Conservation (phyloP, 352 stramenopile species). For the Thraustotheca clavata region DNA sequence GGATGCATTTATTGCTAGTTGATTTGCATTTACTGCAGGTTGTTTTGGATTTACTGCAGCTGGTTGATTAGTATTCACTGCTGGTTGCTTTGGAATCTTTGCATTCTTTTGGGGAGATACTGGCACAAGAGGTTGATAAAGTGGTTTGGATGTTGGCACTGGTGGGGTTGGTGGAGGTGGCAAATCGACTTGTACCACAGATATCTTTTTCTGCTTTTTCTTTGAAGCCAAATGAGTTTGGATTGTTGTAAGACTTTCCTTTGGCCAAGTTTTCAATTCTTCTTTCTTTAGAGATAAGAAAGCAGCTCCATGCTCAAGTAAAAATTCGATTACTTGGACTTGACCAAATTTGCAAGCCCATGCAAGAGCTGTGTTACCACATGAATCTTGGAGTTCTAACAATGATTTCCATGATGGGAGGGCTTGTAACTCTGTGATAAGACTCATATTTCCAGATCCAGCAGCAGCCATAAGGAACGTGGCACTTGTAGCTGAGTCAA, state of each 20-base stretch:
- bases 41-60: neutral
- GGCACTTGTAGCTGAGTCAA: constrained; percentile 7
- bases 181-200: neutral
- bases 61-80: neutral
- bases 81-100: neutral
- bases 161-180: neutral
- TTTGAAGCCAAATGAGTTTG: neutral
- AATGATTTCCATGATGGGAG: neutral
- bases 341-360: constrained; percentile 22
- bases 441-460: neutral
- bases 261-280: constrained; percentile 22
- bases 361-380: constrained; percentile 13
- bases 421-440: constrained; percentile 2
- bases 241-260: constrained; percentile 7
- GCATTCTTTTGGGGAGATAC: neutral
- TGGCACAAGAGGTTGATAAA: constrained; percentile 16
- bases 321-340: neutral
- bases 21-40: neutral
- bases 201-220: neutral
- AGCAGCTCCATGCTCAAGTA: constrained; percentile 2
- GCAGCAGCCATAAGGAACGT: constrained; percentile 19
- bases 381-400: neutral
- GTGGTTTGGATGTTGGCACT: neutral
- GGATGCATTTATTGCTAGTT: neutral
- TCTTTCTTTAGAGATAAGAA: constrained; percentile 18